Evolutionary conservation across 495 filamentous ascomycete genomes (phyloP), one percentile per base, ranked within the genome.

Genomic region (Penicillium robsamsonii): DNA sequence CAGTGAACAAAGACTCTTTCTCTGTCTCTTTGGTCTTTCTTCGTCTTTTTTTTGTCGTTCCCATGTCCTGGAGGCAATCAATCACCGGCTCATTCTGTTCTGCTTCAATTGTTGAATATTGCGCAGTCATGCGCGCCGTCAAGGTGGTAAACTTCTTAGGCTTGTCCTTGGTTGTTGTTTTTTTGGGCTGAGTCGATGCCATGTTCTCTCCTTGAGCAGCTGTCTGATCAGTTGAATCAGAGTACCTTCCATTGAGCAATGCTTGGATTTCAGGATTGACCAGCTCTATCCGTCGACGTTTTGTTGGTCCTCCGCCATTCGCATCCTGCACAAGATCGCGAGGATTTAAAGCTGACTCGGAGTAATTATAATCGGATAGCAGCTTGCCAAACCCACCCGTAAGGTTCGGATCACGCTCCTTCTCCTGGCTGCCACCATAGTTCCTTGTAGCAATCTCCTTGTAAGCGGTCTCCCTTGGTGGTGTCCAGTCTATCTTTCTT

Each of bases 111-210:
- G 50, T 45, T 20, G 58, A 50, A 67, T 95, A 96, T n/a, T 84
- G 84, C 22, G 88, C 86, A 4, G 86, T 96, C 24, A 92, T 91
- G 43, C 87, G 75, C 50, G 87, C 91, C 2, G 93, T 97, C 50
- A 97, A 86, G 7, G 93, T 97, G 38, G 83, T 86, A 0, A 86
- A 71, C 66, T 90, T 92, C 73, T 88, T 96, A 59, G 82, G 84
- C 29, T 79, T 80, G 17, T 74, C 73, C 79, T 87, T 72, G 62
- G 60, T 57, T 77, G 60, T 57, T 77, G 87, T 69, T 57, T 79
- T 77, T 43, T 62, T 62, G 7, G 59, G 3, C 40, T 54, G 59
- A 15, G 45, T 50, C 11, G 50, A 35, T 35, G 43, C 59, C 7
- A 50, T 33, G 18, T 57, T 57, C 12, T 62, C 58, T 22, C 57